These are phyloP conservation scores for Talaromyces sp. DNA, from an alignment of 2,329 filamentous ascomycete species.

Conservation along the genomic window DNA sequence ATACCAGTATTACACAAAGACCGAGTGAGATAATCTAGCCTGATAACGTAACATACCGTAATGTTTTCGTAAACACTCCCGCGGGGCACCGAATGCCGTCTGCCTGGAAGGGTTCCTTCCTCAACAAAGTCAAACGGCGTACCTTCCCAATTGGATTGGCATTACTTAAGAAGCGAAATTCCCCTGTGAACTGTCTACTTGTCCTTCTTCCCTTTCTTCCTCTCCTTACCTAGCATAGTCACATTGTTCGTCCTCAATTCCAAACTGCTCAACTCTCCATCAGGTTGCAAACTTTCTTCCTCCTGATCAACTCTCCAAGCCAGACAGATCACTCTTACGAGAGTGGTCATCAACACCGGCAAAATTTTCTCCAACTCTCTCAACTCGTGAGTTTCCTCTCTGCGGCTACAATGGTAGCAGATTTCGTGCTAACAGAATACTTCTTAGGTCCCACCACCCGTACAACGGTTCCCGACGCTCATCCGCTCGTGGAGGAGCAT, in stretches of 20 bases:
- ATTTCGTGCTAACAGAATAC: slow-evolving; percentile 16
- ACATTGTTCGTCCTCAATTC: not conserved
- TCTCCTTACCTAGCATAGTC: not conserved
- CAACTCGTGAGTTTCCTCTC: slow-evolving; percentile 70
- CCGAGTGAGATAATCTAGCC: not conserved
- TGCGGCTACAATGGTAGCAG: not conserved
- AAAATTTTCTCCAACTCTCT: slow-evolving; percentile 99
- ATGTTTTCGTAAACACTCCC: not conserved
- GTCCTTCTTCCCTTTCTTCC: not conserved
- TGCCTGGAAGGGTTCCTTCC: slow-evolving; percentile 2
- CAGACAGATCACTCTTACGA: slow-evolving; percentile 26
- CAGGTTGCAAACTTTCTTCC: slow-evolving; percentile 23
- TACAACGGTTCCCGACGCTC: slow-evolving; percentile 89
- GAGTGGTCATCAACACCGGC: slow-evolving; percentile 65
- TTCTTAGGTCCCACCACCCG: slow-evolving; percentile 78
- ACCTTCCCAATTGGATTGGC: not conserved
- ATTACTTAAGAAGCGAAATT: not conserved
- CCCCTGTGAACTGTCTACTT: not conserved
- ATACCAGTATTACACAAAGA: not conserved
- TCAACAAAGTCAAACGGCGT: not conserved
- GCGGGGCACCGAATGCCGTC: not conserved
- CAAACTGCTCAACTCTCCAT: slow-evolving; percentile 16
- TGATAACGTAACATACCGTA: not conserved
- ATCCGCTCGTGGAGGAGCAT: slow-evolving; percentile 79
- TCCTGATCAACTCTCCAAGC: slow-evolving; percentile 52